phyloP scores from a whole-genome alignment of 352 stramenopile species.

The Globisporangium middletonii region DNA sequence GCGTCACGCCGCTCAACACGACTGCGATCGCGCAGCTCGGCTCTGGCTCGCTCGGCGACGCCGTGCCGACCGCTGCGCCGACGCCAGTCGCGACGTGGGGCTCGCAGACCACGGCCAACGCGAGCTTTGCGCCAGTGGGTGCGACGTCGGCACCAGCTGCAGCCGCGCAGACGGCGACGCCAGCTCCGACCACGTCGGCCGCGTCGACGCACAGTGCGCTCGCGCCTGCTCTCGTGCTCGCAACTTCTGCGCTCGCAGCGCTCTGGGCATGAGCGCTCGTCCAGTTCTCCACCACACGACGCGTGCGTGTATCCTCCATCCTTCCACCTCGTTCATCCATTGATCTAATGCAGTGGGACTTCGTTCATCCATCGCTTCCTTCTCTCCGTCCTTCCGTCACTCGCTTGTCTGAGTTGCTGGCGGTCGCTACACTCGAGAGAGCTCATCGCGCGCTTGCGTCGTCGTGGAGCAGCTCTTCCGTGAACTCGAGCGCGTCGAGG shows the following conservation, averaged over 20 bases:
- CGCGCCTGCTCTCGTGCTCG: conserved; percentile 16
- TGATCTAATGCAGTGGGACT: too few species aligned
- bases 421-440: not conserved
- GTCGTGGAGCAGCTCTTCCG: conserved; percentile 68
- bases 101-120: conserved; percentile 11
- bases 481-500: conserved; percentile 77
- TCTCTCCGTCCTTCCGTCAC: too few species aligned
- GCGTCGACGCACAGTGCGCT: conserved; percentile 9
- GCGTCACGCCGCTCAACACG: conserved; percentile 32
- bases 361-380: too few species aligned
- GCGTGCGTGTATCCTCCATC: too few species aligned
- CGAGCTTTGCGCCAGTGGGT: conserved; percentile 32
- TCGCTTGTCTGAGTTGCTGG: too few species aligned
- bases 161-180: conserved; percentile 11
- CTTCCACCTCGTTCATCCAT: too few species aligned
- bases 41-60: conserved; percentile 7
- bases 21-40: conserved; percentile 8
- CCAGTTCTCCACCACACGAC: not conserved
- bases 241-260: conserved; percentile 20
- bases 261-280: not conserved
- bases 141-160: conserved; percentile 27
- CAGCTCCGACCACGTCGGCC: conserved; percentile 15
- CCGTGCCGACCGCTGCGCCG: conserved; percentile 5
- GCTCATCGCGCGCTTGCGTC: conserved; percentile 37
- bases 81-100: conserved; percentile 19